Evolutionary conservation across 208 protist species (phyloP).

Genomic region (Porcisia hertigi): DNA sequence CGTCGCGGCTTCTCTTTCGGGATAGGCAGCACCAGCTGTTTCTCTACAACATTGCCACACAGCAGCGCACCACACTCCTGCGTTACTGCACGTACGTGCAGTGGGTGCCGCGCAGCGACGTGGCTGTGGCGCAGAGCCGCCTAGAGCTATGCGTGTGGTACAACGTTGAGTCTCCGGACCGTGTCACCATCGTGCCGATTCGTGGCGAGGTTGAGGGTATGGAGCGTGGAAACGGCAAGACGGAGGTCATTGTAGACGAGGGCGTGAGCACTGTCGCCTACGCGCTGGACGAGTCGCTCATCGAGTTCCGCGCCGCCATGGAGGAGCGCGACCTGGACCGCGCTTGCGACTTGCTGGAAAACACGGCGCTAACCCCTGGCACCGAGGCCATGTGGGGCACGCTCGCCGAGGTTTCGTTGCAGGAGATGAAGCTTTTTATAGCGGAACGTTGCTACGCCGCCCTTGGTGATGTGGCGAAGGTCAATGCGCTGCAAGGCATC

Average conservation of each 20-base stretch:
- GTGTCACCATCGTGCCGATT: conserved; percentile 94
- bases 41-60: conserved; percentile 92
- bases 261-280: conserved; percentile 94
- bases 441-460: conserved; percentile 96
- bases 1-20: conserved; percentile 95
- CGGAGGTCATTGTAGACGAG: conserved; percentile 97
- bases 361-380: conserved; percentile 80
- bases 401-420: conserved; percentile 84
- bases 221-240: conserved; percentile 92
- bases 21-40: conserved; percentile 95
- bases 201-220: conserved; percentile 98
- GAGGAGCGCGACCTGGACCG: conserved; percentile 91
- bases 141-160: conserved; percentile 98
- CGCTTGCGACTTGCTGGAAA: conserved; percentile 92
- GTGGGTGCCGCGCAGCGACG: conserved; percentile 97
- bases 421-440: conserved; percentile 88
- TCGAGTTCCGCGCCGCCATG: conserved; percentile 96
- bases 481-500: conserved; percentile 90
- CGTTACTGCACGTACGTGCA: conserved; percentile 97
- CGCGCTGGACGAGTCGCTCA: conserved; percentile 96
- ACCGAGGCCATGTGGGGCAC: conserved; percentile 96
- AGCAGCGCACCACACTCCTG: conserved; percentile 91
- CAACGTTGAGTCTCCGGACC: conserved; percentile 94
- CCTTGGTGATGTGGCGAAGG: conserved; percentile 94
- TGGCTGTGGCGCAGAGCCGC: conserved; percentile 97